A percentile compares a stretch with the other conserved stretches of the same genome.
These are phyloP conservation scores for Sordariomycetes sp. DNA, from an alignment of 2,329 filamentous ascomycete species.

Conservation along the genomic window DNA sequence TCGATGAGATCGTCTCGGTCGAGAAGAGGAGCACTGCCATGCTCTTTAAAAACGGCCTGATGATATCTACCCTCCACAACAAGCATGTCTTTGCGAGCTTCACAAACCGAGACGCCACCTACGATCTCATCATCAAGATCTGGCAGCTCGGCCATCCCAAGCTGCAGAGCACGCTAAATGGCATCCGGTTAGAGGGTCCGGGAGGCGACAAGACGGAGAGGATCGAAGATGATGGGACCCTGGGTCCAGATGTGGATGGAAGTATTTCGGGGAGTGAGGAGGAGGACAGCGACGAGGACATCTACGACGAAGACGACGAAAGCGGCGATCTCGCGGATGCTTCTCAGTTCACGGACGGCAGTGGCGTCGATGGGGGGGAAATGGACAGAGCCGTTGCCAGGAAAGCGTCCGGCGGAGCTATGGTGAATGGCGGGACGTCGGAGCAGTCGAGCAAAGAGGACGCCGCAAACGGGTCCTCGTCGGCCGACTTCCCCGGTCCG, in stretches of 20 bases:
- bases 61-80: slow-evolving; percentile 90
- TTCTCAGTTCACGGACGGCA: slow-evolving; percentile 23
- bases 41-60: slow-evolving; percentile 92
- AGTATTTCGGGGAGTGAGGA: slow-evolving; percentile 46
- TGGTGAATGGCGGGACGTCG: slow-evolving; percentile 8
- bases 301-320: slow-evolving; percentile 69
- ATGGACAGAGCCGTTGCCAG: slow-evolving; percentile 51
- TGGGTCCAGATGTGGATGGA: slow-evolving; percentile 19
- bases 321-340: slow-evolving; percentile 42
- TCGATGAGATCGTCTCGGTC: slow-evolving; percentile 92
- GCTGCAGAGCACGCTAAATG: slow-evolving; percentile 81
- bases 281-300: slow-evolving; percentile 52
- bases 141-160: slow-evolving; percentile 96
- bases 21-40: slow-evolving; percentile 95
- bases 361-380: slow-evolving; percentile 30
- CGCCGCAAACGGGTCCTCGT: slow-evolving; percentile 28
- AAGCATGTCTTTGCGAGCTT: slow-evolving; percentile 95
- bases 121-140: slow-evolving; percentile 93
- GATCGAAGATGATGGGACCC: slow-evolving; percentile 37
- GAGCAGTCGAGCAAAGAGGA: slow-evolving; percentile 10
- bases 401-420: slow-evolving; percentile 51
- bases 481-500: slow-evolving; percentile 72
- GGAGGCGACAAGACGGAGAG: slow-evolving; percentile 90
- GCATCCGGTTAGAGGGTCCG: slow-evolving; percentile 66
- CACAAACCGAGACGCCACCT: slow-evolving; percentile 86